Evolutionary conservation across 2,329 filamentous ascomycete species (phyloP).

Genomic region (Phaeosphaeriaceae sp.): DNA sequence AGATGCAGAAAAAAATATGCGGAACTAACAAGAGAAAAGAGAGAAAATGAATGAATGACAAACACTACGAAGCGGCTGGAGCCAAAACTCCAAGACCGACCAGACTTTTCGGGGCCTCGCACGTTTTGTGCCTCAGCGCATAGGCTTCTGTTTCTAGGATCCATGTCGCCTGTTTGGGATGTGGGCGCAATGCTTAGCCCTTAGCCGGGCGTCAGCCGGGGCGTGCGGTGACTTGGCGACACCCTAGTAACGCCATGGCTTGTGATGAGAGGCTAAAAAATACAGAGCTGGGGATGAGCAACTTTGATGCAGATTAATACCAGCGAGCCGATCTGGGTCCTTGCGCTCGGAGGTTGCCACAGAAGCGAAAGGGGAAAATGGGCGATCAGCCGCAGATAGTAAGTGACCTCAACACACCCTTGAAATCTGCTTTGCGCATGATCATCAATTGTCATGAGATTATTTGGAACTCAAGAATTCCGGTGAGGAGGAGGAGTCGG

Average conservation of each 20-base stretch:
- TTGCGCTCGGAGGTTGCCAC: not conserved
- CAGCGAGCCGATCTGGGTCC: constrained; percentile 4
- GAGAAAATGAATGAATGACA: not conserved
- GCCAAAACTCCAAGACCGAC: not conserved
- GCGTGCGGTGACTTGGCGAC: not conserved
- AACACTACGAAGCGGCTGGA: not conserved
- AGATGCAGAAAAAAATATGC: not conserved
- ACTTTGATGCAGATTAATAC: not conserved
- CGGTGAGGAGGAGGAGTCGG: not conserved
- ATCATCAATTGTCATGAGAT: not conserved
- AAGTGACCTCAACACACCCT: not conserved
- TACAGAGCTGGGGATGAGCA: constrained; percentile 1
- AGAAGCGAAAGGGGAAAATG: not conserved
- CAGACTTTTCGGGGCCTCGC: constrained; percentile 4
- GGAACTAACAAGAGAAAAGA: not conserved
- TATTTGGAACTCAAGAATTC: not conserved
- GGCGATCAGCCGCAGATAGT: not conserved
- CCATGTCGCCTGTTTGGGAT: constrained; percentile 3
- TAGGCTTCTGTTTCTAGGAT: not conserved
- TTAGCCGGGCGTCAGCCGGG: not conserved
- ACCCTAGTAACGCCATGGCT: not conserved
- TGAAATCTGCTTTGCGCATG: not conserved
- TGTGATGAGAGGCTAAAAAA: not conserved
- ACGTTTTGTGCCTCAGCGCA: constrained; percentile 7
- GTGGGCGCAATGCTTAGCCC: not conserved